Percentiles rank a stretch among this genome's conserved stretches.
Evolutionary conservation across 106 monocot species (phyloP).

Genomic region (Acorus calamus): DNA sequence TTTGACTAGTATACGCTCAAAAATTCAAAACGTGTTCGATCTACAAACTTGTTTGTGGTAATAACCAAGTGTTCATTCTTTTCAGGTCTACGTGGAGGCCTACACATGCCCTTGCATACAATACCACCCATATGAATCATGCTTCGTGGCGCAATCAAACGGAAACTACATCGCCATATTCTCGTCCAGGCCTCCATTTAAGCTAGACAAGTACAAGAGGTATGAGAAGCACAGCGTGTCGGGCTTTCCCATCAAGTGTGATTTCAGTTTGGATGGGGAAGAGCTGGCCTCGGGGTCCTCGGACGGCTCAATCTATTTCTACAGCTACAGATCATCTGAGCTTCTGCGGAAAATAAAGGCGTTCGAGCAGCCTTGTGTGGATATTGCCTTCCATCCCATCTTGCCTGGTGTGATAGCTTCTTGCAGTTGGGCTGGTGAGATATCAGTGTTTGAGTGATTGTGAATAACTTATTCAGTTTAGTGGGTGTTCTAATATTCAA

Average conservation of each 20-base stretch:
- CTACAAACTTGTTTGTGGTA: background rate
- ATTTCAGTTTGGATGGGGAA: conserved; percentile 60
- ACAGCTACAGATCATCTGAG: conserved; percentile 39
- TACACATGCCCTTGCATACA: conserved; percentile 80
- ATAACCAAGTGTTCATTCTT: conserved; percentile 1
- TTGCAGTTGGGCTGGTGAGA: conserved; percentile 72
- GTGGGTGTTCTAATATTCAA: too few relatives aligned
- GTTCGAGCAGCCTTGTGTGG: conserved; percentile 64
- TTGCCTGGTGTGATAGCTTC: conserved; percentile 54
- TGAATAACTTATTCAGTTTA: too few relatives aligned
- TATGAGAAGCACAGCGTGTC: conserved; percentile 68
- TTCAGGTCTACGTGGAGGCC: conserved; percentile 76
- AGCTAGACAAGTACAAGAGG: conserved; percentile 67
- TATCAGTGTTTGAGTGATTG: conserved; percentile 41
- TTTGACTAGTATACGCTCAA: background rate
- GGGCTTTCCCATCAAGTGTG: conserved; percentile 80
- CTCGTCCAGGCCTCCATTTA: conserved; percentile 63
- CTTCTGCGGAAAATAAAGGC: conserved; percentile 51
- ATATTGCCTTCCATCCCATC: conserved; percentile 70
- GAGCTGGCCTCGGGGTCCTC: conserved; percentile 74
- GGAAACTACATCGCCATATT: conserved; percentile 91
- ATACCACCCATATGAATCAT: conserved; percentile 67
- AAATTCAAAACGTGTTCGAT: background rate
- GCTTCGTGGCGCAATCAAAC: conserved; percentile 81
- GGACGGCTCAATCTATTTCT: conserved; percentile 77